Evolutionary conservation across 345 rosid genomes (phyloP).

Genomic region (Alliaria petiolata): DNA sequence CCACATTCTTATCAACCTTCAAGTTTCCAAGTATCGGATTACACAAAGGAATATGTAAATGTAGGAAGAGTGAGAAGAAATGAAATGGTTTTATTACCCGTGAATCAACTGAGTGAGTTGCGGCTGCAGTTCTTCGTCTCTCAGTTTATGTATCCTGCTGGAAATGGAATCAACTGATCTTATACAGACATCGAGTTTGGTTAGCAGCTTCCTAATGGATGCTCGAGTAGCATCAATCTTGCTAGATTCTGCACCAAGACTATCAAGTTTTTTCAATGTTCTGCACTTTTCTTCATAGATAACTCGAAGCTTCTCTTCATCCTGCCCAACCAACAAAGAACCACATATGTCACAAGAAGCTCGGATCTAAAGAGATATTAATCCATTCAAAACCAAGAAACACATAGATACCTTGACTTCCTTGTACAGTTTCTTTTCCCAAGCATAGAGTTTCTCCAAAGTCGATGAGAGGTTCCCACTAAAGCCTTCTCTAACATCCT

Average conservation of each 20-base stretch:
- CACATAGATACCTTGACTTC: constrained; percentile 69
- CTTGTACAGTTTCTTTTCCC: constrained; percentile 92
- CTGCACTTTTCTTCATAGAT: constrained; percentile 72
- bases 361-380: not conserved
- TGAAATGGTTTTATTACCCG: constrained; percentile 45
- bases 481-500: constrained; percentile 37
- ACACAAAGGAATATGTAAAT: not conserved
- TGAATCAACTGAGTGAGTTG: constrained; percentile 69
- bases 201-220: constrained; percentile 60
- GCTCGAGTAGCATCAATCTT: constrained; percentile 73
- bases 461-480: constrained; percentile 72
- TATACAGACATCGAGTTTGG: constrained; percentile 66
- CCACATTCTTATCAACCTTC: constrained; percentile 93
- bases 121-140: constrained; percentile 89
- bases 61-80: not conserved
- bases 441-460: constrained; percentile 71
- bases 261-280: constrained; percentile 54
- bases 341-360: constrained; percentile 20
- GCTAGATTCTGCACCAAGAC: constrained; percentile 72
- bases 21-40: constrained; percentile 1
- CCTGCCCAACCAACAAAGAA: constrained; percentile 52
- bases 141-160: constrained; percentile 67
- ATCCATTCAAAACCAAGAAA: not conserved
- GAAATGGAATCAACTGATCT: constrained; percentile 76
- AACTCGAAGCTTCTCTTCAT: constrained; percentile 83